Base-by-base conservation (phyloP, 2,329 filamentous ascomycete species). In the Penicillium crustosum region DNA sequence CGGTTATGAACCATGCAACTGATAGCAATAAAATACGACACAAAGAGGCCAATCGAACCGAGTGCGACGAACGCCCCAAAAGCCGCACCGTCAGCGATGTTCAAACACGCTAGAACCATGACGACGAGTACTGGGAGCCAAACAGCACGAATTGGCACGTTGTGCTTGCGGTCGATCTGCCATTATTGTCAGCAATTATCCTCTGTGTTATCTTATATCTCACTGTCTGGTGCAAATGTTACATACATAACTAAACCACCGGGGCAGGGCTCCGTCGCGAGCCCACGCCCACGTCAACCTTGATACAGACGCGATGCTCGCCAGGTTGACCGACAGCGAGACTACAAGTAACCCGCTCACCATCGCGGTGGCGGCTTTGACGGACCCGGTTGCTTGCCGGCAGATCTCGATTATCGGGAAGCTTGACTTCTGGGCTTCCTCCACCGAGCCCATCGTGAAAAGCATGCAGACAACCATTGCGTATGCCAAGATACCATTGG, bases 231-330 rank as follows among this genome's bases (percentile, higher is more conserved):
- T 21, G 4, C 5, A 12, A 27, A 33, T 8, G 23, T 12, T 17
- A 44, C 62, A 12, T 44, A 66, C 64, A 33, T 62, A 53, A 29
- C 63, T 45, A 42, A 68, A 65, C 27, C 63, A 68, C 31, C 50
- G 65, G 0, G 79, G 79, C 0, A 81, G 63, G 6, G 77, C 80
- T 3, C 78, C 78, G 54, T 82, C 81, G 5, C 77, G 67, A 13
- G 80, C 77, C 70, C 81, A 82, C 0, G 78, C 77, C 80, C 80
- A 82, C 0, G 78, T 77, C 2, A 82, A 65, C 3, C 80, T 76
- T 0, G 79, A 79, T 0, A 78, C 78, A 0, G 79, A 81, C 0
- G 81, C 79, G 2, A 81, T 75, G 36, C 74, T 74, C 0, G 75
- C 73, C 39, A 78, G 69, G 49, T 76, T 72, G 17, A 73, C 68